Evolutionary conservation across 345 rosid species (phyloP).

Genomic region (Theobroma cacao): DNA sequence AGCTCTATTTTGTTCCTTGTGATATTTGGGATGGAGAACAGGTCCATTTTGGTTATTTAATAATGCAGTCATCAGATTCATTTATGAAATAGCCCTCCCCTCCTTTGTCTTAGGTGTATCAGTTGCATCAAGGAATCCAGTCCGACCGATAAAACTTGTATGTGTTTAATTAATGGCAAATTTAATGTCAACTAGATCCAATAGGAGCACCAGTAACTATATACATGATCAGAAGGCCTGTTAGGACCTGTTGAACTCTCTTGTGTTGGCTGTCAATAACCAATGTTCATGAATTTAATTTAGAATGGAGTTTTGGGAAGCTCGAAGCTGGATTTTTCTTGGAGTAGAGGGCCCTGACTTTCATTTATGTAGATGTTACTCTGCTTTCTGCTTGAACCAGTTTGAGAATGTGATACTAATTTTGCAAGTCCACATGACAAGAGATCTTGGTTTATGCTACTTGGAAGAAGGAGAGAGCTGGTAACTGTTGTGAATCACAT

Average conservation of each 20-base stretch:
- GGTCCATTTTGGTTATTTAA: background rate
- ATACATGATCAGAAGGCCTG: no score
- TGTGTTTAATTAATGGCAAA: background rate
- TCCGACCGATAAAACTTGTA: background rate
- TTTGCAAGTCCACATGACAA: background rate
- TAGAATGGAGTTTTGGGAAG: background rate
- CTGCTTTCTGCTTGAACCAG: background rate
- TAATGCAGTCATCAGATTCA: background rate
- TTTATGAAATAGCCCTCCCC: background rate
- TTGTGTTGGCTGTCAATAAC: background rate
- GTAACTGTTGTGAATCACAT: background rate
- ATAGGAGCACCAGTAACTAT: background rate
- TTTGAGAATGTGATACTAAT: background rate
- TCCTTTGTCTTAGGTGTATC: background rate
- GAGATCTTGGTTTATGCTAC: background rate
- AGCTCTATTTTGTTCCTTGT: background rate
- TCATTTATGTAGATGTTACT: background rate
- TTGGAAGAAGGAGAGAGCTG: background rate
- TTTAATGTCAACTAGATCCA: background rate
- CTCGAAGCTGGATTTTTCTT: background rate
- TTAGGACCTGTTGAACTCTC: background rate
- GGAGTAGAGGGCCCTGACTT: background rate
- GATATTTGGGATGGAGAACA: background rate
- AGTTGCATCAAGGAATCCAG: background rate
- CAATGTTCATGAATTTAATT: background rate